These are phyloP conservation scores for Asclepias syriaca DNA, from an alignment of 257 asterid genomes.

Conservation along the genomic window DNA sequence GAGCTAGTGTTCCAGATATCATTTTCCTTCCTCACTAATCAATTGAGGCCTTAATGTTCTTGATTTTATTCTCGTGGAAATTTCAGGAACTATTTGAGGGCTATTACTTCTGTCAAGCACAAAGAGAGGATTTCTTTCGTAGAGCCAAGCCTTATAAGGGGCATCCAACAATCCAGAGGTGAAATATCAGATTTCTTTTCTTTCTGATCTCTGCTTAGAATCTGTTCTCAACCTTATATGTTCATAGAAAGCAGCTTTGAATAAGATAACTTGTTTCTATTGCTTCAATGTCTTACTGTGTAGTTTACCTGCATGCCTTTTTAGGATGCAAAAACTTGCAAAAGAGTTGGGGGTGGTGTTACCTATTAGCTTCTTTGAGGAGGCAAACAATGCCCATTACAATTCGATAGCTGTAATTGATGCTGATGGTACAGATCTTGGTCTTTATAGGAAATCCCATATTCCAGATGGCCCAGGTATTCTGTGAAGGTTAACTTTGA, in stretches of 20 bases:
- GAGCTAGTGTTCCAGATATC: background rate
- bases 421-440: slow-evolving; percentile 94
- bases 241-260: background rate
- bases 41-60: background rate
- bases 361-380: slow-evolving; percentile 98
- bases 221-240: background rate
- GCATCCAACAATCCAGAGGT: slow-evolving; percentile 85
- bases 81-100: slow-evolving; percentile 95
- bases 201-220: background rate
- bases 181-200: slow-evolving; percentile 17
- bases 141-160: slow-evolving; percentile 81
- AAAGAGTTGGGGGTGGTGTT: slow-evolving; percentile 87
- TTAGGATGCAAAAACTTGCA: slow-evolving; percentile 91
- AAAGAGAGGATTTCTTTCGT: slow-evolving; percentile 72
- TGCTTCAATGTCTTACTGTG: background rate
- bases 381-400: slow-evolving; percentile 95
- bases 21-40: no score
- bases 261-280: background rate
- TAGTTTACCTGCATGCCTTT: slow-evolving; percentile 10
- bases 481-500: slow-evolving; percentile 9
- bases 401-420: slow-evolving; percentile 85
- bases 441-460: slow-evolving; percentile 95
- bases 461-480: slow-evolving; percentile 98
- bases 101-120: slow-evolving; percentile 97
- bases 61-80: slow-evolving; percentile 7